Evolutionary conservation across 306 rosid species (phyloP), one percentile per base, ranked within the genome.

Genomic region (Leucaena leucocephala): DNA sequence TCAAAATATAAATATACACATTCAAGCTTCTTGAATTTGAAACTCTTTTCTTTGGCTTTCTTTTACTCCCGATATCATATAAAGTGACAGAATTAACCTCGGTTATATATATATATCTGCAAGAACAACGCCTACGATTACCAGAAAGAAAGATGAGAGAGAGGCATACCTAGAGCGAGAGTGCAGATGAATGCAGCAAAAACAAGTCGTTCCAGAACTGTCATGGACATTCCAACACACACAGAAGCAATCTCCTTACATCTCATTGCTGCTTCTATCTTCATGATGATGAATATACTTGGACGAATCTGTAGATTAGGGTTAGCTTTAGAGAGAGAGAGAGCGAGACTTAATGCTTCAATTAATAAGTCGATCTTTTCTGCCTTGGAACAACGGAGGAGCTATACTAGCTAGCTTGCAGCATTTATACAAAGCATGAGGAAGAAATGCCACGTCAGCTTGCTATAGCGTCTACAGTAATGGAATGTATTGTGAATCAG

Each of bases 131-230:
- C 39, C 5, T 54, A 19, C 11, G 34, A 55, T 55, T 19, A 55
- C 27, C 4, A 12, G 66, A 12, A 22, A 5, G 19, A 54, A 3
- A 16, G 21, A 7, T 49, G 35, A 22, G 64, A 34, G 16, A 14
- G 10, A 62, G 40, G 7, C n/a, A 71, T 76, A 86, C 89, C 89
- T 0, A 86, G 73, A 15, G 85, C 85, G 42, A 86, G 16, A 80
- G 62, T 46, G 68, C 62, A 74, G 3, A 83, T 63, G 6, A 86
- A 80, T 45, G 55, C 73, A 62, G 70, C 85, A 39, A 83, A 34
- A 55, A 80, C 43, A 69, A 83, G 9, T 54, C 52, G 75, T 21
- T 83, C 82, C 55, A 73, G 2, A 39, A 33, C n/a, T 39, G 40
- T 68, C 78, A 68, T 50, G 78, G 80, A 76, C 7, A 61, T 39